phyloP scores from a whole-genome alignment of 108 stramenopile genomes.

The Thalassiosira profunda region DNA sequence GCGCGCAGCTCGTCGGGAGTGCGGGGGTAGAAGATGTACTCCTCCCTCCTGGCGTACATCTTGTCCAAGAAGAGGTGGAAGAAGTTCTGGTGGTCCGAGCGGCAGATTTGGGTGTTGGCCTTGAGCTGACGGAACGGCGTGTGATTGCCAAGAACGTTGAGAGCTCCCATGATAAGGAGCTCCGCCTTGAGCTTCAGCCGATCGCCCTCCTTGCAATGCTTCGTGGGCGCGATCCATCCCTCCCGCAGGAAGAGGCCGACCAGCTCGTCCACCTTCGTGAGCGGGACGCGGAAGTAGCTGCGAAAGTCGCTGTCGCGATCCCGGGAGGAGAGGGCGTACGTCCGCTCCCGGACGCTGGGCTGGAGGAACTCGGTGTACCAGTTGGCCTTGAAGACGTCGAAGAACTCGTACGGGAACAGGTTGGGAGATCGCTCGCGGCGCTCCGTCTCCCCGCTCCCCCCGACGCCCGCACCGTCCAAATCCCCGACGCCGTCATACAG shows the following conservation, averaged over 20 bases:
- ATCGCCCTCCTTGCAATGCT: conserved; percentile 1
- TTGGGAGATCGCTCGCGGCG: background rate
- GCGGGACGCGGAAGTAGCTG: conserved; percentile 4
- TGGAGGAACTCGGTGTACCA: background rate
- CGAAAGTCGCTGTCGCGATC: conserved; percentile 6
- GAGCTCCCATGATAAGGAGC: background rate
- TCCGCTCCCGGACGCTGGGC: background rate
- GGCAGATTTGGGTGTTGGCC: conserved; percentile 1
- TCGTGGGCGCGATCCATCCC: background rate
- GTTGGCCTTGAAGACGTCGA: background rate
- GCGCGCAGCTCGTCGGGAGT: background rate
- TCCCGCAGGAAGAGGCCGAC: background rate
- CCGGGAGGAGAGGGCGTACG: background rate
- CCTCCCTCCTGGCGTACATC: conserved; percentile 5
- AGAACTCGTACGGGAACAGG: background rate
- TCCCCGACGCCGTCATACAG: too few species aligned
- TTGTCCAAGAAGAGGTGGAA: conserved; percentile 8
- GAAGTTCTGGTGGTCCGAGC: background rate
- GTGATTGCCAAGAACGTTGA: background rate
- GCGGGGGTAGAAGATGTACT: conserved; percentile 8
- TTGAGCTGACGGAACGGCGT: background rate
- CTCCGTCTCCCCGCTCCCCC: too few species aligned
- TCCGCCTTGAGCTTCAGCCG: background rate
- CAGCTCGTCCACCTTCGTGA: background rate
- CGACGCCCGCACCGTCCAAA: too few species aligned